Evolutionary conservation across 2,329 filamentous ascomycete species (phyloP), one percentile per base, ranked within the genome.

Genomic region (Whalleya microplaca): DNA sequence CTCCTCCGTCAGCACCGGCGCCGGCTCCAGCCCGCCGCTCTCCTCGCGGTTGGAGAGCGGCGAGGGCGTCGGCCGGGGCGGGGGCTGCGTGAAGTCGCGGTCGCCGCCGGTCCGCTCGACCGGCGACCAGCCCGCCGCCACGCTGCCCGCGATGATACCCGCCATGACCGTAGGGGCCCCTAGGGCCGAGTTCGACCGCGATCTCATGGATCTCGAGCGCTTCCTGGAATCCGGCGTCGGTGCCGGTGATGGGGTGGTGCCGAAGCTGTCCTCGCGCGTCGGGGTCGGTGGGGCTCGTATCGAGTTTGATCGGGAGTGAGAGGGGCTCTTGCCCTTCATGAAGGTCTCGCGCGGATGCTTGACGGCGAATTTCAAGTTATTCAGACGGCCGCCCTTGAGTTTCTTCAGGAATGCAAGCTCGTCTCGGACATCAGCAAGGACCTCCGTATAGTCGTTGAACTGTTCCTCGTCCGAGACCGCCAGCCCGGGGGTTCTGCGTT

Each of bases 391-490:
- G 63, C 91, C 91, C 75, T 90, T 92, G 75, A 94, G 83, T 64
- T 82, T 87, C 75, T 89, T 90, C 68, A 95, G 81, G 76, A 92
- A 95, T 53, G 86, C 85, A 45, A 96, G 85, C 72, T 95, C 90
- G 67, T 94, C 88, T 41, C 88, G 84, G 64, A 96, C 86, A 62
- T 94, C 90, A 42, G 84, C 82, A 49, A 95, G 78, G 2, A 87
- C 85, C 60, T 87, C 81, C 20, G 90, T 91, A 78, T 90, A 93
- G 66, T 82, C 76, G 59, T 81, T 77, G 75, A 88, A 88, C 55
- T 80, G 76, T 63, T 88, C 85, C 63, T 88, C 85, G 57, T 89
- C 86, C 3, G 83, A 85, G n/a, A 89, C 76, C 3, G 80, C 87
- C 44, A 89, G 63, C 2, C 78, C 82, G 9, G 83, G 83, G 2